Conservation (phyloP, 345 rosid species). For the Firmiana major region DNA sequence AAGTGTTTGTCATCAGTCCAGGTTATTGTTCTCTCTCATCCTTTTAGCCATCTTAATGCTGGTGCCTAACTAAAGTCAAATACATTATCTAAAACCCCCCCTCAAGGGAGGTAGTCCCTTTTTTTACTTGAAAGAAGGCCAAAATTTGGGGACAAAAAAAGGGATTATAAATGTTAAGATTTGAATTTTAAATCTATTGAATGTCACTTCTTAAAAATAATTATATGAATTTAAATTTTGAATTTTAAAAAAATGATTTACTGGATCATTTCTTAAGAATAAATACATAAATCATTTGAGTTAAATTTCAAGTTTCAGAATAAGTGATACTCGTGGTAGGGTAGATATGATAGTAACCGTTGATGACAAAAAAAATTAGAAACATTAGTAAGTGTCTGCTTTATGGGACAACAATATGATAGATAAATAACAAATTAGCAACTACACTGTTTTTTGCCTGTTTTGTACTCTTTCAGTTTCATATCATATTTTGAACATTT, state of each 20-base stretch:
- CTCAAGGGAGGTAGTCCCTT: background rate
- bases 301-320: too few species aligned
- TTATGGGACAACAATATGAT: conserved; percentile 8
- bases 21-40: background rate
- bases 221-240: too few species aligned
- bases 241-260: too few species aligned
- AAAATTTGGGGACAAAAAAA: too few species aligned
- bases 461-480: background rate
- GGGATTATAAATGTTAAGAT: too few species aligned
- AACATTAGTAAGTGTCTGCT: background rate
- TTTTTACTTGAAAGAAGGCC: too few species aligned
- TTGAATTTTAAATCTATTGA: too few species aligned
- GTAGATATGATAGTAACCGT: background rate
- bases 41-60: background rate
- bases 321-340: too few species aligned
- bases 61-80: background rate
- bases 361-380: background rate
- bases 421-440: background rate
- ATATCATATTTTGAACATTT: background rate
- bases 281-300: too few species aligned
- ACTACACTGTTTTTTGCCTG: background rate
- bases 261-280: too few species aligned
- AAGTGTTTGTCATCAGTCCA: background rate
- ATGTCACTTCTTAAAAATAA: too few species aligned
- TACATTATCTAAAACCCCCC: background rate